A percentile compares a stretch with the other conserved stretches of the same genome.
Evolutionary conservation across 768 basidiomycete genomes (phyloP).

Genomic region (Pisolithus orientalis): DNA sequence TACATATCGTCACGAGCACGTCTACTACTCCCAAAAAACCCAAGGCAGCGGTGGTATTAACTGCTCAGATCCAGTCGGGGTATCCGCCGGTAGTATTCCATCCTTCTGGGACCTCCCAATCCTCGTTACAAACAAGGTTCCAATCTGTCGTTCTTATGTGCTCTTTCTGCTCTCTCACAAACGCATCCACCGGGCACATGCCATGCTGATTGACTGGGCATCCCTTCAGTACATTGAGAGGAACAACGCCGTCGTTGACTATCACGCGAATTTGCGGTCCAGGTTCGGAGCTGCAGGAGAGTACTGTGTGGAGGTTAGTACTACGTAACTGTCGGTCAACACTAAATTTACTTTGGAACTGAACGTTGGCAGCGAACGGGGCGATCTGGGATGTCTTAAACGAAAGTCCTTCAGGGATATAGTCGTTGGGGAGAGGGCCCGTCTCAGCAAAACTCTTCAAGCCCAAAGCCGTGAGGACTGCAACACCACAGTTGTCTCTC

Average conservation of each 20-base stretch:
- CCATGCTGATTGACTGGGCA: slow-evolving; percentile 70
- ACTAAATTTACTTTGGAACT: slow-evolving; percentile 67
- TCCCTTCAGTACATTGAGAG: slow-evolving; percentile 65
- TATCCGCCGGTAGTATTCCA: slow-evolving; percentile 75
- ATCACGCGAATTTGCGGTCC: slow-evolving; percentile 68
- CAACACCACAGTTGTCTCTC: not conserved
- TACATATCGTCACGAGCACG: not conserved
- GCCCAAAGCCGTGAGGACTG: slow-evolving; percentile 77
- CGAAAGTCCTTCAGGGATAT: slow-evolving; percentile 52
- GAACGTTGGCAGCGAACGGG: slow-evolving; percentile 79
- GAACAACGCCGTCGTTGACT: slow-evolving; percentile 78
- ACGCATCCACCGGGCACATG: slow-evolving; percentile 66
- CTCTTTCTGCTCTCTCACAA: slow-evolving; percentile 61
- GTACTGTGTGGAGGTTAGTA: slow-evolving; percentile 37
- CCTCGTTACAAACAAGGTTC: slow-evolving; percentile 61
- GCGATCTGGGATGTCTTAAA: slow-evolving; percentile 71
- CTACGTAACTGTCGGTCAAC: not conserved
- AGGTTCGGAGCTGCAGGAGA: slow-evolving; percentile 45
- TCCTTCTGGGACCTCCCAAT: slow-evolving; percentile 65
- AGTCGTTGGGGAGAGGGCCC: slow-evolving; percentile 65
- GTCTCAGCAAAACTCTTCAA: slow-evolving; percentile 57
- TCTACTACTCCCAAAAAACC: not conserved
- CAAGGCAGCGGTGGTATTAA: too few relatives aligned
- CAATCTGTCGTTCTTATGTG: slow-evolving; percentile 61
- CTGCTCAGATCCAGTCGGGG: slow-evolving; percentile 20